Base-by-base conservation (phyloP, 805 yeast species). In the Candida nitratophila region DNA sequence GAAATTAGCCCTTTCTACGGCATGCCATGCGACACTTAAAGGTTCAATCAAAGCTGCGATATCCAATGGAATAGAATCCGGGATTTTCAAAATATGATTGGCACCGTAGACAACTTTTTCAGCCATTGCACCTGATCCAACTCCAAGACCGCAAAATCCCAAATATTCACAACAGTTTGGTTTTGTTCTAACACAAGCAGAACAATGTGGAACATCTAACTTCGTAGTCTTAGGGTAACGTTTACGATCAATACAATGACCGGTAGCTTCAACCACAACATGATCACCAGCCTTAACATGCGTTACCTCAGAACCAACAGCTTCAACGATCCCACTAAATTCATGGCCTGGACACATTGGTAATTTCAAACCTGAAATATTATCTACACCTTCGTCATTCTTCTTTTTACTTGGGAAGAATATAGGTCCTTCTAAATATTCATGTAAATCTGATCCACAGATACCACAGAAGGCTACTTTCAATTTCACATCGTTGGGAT, bases 401-500 rank as follows among this genome's bases (percentile, higher is more conserved):
- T 33, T 34, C 17, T 51, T 52, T 9, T 46, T 43, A 59, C 63
- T 19, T 17, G 45, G 71, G 61, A 77, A 77, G 55, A 81, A 78
- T 44, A 76, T 76, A 10, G 86, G 84, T 1, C 81, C 83, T 24
- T 73, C 77, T 24, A 63, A 50, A 50, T 67, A 79, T 56, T 81
- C 79, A 50, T 77, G 81, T 34, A 79, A 60, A 55, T 79, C 84
- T 1, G 81, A 69, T 24, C 85, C 85, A 53, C 86, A 80, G 37
- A 79, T 77, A 7, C 86, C 86, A 53, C 83, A 77, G 55, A 66
- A 76, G 3, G 59, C 63, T 29, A 64, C 52, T 42, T 63, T 53
- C 30, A 65, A 45, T 32, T 59, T 56, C 24, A 65, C 60, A 44
- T 63, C 66, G 42, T 55, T 59, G 0, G 48, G 44, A 27, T 55